phyloP scores from a whole-genome alignment of 495 filamentous ascomycete species.

The Aspergillus baeticus region DNA sequence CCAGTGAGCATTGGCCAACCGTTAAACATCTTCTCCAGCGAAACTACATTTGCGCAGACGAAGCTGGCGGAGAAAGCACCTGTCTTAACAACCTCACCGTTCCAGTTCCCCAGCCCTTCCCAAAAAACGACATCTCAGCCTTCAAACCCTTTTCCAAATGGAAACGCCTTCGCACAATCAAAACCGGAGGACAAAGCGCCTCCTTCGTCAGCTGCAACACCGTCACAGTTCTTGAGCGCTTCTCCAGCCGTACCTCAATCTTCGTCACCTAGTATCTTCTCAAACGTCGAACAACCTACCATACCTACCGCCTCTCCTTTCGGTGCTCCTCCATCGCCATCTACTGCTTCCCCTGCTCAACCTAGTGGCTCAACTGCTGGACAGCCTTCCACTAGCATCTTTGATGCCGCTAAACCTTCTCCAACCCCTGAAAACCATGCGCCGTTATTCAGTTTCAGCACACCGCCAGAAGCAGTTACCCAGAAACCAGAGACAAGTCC shows the following conservation, averaged over 20 bases:
- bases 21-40: background rate
- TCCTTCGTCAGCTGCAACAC: background rate
- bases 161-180: background rate
- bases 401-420: constrained; percentile 11
- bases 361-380: constrained; percentile 10
- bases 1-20: background rate
- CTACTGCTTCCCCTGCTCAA: constrained; percentile 3
- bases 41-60: background rate
- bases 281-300: background rate
- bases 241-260: background rate
- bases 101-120: constrained; percentile 4
- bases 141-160: background rate
- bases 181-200: background rate
- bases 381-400: constrained; percentile 19
- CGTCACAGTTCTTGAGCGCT: constrained; percentile 5
- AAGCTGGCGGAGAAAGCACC: background rate
- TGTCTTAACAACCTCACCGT: background rate
- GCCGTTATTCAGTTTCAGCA: constrained; percentile 12
- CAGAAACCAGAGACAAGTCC: background rate
- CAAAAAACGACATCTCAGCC: background rate
- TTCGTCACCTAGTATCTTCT: background rate
- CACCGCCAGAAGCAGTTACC: background rate
- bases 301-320: constrained; percentile 8
- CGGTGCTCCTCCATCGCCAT: constrained; percentile 7
- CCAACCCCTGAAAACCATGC: background rate